These are phyloP conservation scores for Colletotrichum aenigma DNA, from an alignment of 2,329 filamentous ascomycete genomes.

Conservation along the genomic window DNA sequence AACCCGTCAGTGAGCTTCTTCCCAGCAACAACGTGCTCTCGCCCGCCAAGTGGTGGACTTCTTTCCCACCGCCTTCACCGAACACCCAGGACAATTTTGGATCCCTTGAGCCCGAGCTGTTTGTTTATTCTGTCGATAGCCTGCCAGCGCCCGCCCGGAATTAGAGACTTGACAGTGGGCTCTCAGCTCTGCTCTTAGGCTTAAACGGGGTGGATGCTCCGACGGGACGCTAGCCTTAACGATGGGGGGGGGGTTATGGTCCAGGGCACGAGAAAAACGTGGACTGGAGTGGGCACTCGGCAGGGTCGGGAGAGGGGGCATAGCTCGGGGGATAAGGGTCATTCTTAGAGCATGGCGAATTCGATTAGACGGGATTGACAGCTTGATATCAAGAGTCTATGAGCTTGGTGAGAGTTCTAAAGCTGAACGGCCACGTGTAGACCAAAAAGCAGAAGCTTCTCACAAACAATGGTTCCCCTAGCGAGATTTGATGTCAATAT, in stretches of 20 bases:
- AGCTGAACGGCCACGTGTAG: background rate
- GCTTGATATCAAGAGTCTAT: background rate
- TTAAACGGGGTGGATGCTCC: background rate
- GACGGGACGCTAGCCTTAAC: background rate
- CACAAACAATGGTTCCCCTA: background rate
- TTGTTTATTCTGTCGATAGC: background rate
- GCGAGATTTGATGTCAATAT: background rate
- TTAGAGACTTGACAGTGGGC: background rate
- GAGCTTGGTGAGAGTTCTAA: accelerated
- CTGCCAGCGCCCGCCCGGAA: background rate
- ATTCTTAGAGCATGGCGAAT: background rate
- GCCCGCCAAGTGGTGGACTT: background rate
- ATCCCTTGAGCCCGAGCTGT: background rate
- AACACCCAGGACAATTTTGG: background rate
- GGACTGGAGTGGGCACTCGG: background rate
- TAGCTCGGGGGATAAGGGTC: background rate
- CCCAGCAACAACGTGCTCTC: background rate
- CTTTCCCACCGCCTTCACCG: background rate
- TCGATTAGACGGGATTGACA: background rate
- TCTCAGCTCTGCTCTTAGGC: background rate
- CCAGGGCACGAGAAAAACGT: background rate
- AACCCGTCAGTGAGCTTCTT: background rate
- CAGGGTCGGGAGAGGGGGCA: background rate
- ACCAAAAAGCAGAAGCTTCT: background rate
- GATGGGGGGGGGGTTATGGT: background rate